phyloP scores from a whole-genome alignment of 2,329 filamentous ascomycete species.

The Aspergillus sp. region DNA sequence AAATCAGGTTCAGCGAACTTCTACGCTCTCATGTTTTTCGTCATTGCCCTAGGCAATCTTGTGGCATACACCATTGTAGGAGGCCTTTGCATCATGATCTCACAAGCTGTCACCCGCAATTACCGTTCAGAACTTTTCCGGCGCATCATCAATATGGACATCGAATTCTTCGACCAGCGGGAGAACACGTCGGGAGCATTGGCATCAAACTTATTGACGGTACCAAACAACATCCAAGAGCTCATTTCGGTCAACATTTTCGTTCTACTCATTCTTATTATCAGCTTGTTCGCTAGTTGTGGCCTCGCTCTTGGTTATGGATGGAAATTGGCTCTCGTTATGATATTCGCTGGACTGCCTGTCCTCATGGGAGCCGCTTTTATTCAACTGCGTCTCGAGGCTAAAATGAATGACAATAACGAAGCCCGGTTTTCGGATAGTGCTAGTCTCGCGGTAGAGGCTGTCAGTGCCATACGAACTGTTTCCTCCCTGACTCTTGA shows the following conservation, averaged over 20 bases:
- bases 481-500: conserved; percentile 51
- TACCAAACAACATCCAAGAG: conserved; percentile 43
- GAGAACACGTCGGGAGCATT: conserved; percentile 33
- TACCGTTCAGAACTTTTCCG: conserved; percentile 24
- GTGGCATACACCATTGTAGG: conserved; percentile 43
- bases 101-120: conserved; percentile 12
- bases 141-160: conserved; percentile 28
- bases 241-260: conserved; percentile 52
- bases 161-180: conserved; percentile 33
- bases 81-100: conserved; percentile 27
- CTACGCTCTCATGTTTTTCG: conserved; percentile 5
- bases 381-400: conserved; percentile 49
- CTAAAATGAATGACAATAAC: conserved; percentile 19
- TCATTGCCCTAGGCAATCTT: conserved; percentile 20
- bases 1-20: conserved; percentile 2
- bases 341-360: conserved; percentile 48
- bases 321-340: conserved; percentile 54
- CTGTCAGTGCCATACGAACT: conserved; percentile 48
- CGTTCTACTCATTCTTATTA: conserved; percentile 47
- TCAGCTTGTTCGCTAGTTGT: conserved; percentile 50
- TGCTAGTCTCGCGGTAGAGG: conserved; percentile 47
- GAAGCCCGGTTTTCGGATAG: conserved; percentile 39
- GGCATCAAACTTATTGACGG: conserved; percentile 21
- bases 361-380: conserved; percentile 50
- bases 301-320: conserved; percentile 48